These are phyloP conservation scores for Tephrocybe sp. DNA, from an alignment of 768 basidiomycete genomes.

Conservation along the genomic window DNA sequence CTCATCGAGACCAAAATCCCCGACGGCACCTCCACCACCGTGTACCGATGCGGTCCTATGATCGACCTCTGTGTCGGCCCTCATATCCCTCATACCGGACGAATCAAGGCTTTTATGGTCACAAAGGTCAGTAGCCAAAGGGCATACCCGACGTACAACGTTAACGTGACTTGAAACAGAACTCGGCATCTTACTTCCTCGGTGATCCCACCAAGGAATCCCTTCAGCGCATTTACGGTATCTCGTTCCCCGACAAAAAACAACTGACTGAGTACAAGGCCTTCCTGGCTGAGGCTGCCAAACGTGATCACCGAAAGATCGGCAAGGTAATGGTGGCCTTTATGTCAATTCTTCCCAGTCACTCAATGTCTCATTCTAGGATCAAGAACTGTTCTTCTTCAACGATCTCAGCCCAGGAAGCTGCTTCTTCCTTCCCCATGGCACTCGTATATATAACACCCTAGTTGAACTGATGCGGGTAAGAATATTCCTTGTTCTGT, in stretches of 20 bases:
- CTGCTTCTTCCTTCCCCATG: slow-evolving; percentile 96
- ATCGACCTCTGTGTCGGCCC: slow-evolving; percentile 96
- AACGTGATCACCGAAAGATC: slow-evolving; percentile 95
- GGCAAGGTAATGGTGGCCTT: slow-evolving; percentile 53
- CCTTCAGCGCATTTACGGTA: slow-evolving; percentile 94
- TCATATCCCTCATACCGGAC: slow-evolving; percentile 96
- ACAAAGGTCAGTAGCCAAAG: slow-evolving; percentile 66
- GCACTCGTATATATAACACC: slow-evolving; percentile 94
- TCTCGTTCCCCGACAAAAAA: slow-evolving; percentile 98
- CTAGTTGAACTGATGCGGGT: slow-evolving; percentile 90
- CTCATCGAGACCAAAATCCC: slow-evolving; percentile 94
- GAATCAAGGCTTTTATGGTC: slow-evolving; percentile 96
- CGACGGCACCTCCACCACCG: slow-evolving; percentile 94
- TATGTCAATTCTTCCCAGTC: slow-evolving; percentile 1
- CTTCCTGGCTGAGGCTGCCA: slow-evolving; percentile 97
- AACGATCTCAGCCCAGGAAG: slow-evolving; percentile 94
- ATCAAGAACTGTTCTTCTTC: slow-evolving; percentile 99
- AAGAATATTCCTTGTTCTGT: slow-evolving; percentile 26
- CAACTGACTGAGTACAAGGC: slow-evolving; percentile 92
- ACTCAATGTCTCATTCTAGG: slow-evolving; percentile 34
- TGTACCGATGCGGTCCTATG: slow-evolving; percentile 98
- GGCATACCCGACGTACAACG: not conserved
- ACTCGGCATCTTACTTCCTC: slow-evolving; percentile 97
- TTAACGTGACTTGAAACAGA: slow-evolving; percentile 42
- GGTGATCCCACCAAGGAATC: slow-evolving; percentile 92